phyloP scores from a whole-genome alignment of 176 grass and related monocot genomes.

The Bothriochloa decipiens region DNA sequence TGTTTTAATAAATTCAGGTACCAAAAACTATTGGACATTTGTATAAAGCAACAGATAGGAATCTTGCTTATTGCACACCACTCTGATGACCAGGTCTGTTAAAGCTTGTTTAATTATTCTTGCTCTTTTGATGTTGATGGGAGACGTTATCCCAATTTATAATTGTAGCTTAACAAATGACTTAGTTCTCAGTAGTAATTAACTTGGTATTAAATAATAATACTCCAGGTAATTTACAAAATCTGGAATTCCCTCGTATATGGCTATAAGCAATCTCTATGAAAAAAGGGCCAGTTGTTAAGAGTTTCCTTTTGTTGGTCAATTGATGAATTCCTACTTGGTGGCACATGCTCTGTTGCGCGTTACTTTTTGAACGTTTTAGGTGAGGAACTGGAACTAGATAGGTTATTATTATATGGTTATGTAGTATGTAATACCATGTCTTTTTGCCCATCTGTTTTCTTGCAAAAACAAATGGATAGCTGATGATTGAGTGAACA shows the following conservation, averaged over 20 bases:
- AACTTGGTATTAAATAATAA: not conserved
- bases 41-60: constrained; percentile 76
- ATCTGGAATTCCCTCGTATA: not conserved
- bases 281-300: not conserved
- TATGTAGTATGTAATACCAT: not conserved
- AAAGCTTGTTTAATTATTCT: constrained; percentile 20
- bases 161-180: not conserved
- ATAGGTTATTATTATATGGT: constrained; percentile 23
- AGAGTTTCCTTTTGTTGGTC: not conserved
- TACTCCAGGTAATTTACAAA: not conserved
- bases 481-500: constrained; percentile 19
- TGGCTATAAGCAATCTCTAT: not conserved
- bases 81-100: constrained; percentile 90
- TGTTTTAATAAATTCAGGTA: constrained; percentile 66
- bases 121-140: constrained; percentile 14
- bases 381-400: constrained; percentile 10
- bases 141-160: not conserved
- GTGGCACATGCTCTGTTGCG: not conserved
- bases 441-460: constrained; percentile 2
- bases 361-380: not conserved
- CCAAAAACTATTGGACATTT: constrained; percentile 77
- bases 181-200: not conserved
- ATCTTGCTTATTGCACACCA: constrained; percentile 89
- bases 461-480: not conserved
- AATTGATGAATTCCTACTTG: not conserved